A percentile compares a stretch with the other conserved stretches of the same genome.
phyloP scores from a whole-genome alignment of 805 yeast species.

The Lipomyces orientalis region DNA sequence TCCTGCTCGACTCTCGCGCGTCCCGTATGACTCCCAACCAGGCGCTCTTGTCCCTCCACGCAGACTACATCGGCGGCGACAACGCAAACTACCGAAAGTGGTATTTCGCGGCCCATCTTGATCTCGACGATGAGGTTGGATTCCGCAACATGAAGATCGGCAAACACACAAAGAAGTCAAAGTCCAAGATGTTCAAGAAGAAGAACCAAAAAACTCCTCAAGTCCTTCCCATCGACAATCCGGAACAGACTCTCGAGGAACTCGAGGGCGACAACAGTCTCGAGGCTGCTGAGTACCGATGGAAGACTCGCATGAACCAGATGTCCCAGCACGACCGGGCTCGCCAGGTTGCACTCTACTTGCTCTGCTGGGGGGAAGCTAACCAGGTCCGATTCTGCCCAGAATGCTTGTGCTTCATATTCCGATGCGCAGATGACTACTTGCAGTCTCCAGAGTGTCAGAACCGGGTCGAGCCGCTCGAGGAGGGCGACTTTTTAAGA shows the following conservation, averaged over 20 bases:
- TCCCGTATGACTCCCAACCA: constrained; percentile 72
- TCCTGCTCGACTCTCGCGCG: constrained; percentile 83
- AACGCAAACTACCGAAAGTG: constrained; percentile 86
- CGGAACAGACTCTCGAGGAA: constrained; percentile 66
- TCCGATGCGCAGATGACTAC: constrained; percentile 93
- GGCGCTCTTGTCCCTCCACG: constrained; percentile 79
- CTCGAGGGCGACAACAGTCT: constrained; percentile 69
- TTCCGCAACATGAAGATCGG: constrained; percentile 63
- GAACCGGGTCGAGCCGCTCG: constrained; percentile 58
- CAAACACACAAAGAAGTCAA: constrained; percentile 56
- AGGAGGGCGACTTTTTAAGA: constrained; percentile 80
- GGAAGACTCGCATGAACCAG: constrained; percentile 69
- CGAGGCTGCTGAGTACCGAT: constrained; percentile 80
- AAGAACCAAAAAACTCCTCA: constrained; percentile 50
- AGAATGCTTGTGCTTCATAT: constrained; percentile 90
- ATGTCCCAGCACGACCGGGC: constrained; percentile 63
- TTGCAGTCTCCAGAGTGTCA: constrained; percentile 87
- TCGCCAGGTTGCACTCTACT: constrained; percentile 66
- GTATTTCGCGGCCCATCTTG: constrained; percentile 87
- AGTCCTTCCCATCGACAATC: constrained; percentile 56
- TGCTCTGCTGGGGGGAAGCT: constrained; percentile 78
- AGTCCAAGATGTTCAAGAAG: constrained; percentile 41
- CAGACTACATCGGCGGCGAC: constrained; percentile 92
- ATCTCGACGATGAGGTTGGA: constrained; percentile 72
- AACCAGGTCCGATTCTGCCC: constrained; percentile 88